Evolutionary conservation across 306 rosid species (phyloP), one percentile per base, ranked within the genome.

Genomic region (Neltuma alba): DNA sequence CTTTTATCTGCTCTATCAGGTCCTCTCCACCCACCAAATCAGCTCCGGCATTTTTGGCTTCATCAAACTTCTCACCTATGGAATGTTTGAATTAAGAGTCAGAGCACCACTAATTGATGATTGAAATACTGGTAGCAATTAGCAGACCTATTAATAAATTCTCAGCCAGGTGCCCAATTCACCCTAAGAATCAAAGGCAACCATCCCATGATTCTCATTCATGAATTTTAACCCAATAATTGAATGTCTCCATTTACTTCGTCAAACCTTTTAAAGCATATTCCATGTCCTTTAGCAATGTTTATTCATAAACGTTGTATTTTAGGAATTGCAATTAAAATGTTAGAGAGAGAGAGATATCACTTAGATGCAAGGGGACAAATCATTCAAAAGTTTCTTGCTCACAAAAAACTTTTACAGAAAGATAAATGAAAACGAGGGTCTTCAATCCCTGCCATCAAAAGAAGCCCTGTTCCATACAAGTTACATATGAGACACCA

Each of bases 21-120:
- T 96, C 99, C 76, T 96, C 99, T 77, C 99, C 99, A 77, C 99
- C 99, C 54, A 96, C 98, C 87, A 96, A 80, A 90, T 96, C 99
- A 42, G 99, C 99, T 86, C 99, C 99, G 1, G 98, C 98, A 74
- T 71, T 88, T 86, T 96, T 96, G 9, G 99, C 99, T 86, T 96
- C 99, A 41, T 96, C 99, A 37, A 96, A 91, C 80, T 76, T 90
- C 80, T 96, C 99, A 81, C 99, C 99, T 96, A 75, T 62, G 80
- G 80, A 74, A 73, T 33, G 44, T 55, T 27, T n/a, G 40, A 50
- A 65, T 76, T 80, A 82, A 52, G 21, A 75, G 66, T 52, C 68
- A 78, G 61, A 71, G 64, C 27, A 72, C 76, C 37, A 70, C 75
- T 55, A 78, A 75, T 50, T 41, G 20, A 60, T 77, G 75, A 31